Evolutionary conservation across 352 stramenopile species (phyloP), one percentile per base, ranked within the genome.

Genomic region (Pythium vanterpoolii): DNA sequence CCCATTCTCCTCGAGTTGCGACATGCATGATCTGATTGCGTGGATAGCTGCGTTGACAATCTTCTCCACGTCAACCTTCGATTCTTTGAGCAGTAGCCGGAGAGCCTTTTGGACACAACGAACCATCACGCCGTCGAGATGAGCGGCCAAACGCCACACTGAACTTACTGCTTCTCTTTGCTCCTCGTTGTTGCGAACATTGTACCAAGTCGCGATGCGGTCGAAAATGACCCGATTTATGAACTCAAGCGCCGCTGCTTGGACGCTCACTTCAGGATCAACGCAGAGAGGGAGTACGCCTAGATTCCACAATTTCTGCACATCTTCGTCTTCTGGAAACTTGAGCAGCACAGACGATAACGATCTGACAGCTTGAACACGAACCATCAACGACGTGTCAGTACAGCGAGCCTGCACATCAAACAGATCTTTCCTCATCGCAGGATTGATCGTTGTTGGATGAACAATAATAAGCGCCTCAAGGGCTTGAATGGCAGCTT

Each of bases 301-400:
- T 23, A 89, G 62, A 60, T 88, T 92, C 86, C 86, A 96, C n/a
- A 92, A 39, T 18, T 79, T 80, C 45, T 96, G 86, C 1, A 83
- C 77, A 19, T 93, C 84, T 4, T 72, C 56, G 61, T 94, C 79
- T 1, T 64, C 51, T 11, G 85, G 77, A 50, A 91, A 89, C 33
- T 77, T 85, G 9, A 89, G 59, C n/a, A 96, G 36, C 19, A 96
- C 78, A 8, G 76, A 68, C 9, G 86, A 90, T 6, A 96, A 66
- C 16, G 84, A 92, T 56, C 90, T 92, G 52, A 92, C 78, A 2
- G 85, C 79, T 58, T 96, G 86, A 3, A 93, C 79, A 24, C 86
- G 83, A 7, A 96, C 85, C 34, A 90, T 53, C 8, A 94, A 62
- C 5, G 84, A 94, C 11, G 81, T 67, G 44, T 96, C 84, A 0